Conservation (phyloP, 495 filamentous ascomycete genomes). For the Podospora pseudocomata region DNA sequence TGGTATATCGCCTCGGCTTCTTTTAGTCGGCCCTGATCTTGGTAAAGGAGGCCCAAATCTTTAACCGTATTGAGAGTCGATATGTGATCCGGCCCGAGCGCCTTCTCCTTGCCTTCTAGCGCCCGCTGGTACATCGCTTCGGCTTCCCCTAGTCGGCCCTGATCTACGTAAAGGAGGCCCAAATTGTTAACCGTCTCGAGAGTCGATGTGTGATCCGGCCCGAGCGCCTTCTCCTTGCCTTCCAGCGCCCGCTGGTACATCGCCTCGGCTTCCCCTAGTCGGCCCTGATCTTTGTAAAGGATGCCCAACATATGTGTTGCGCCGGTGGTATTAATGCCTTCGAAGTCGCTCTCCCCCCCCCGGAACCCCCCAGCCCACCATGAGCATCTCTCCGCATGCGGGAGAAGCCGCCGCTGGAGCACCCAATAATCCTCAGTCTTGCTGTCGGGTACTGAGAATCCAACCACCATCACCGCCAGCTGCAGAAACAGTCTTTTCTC, state of each 20-base stretch:
- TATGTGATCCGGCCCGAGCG: too few species aligned
- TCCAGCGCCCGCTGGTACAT: conserved; percentile 31
- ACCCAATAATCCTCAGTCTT: conserved; percentile 19
- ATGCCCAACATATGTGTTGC: conserved; percentile 21
- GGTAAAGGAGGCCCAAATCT: too few species aligned
- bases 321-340: conserved; percentile 32
- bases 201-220: too few species aligned
- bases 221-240: conserved; percentile 1
- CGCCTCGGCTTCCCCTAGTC: conserved; percentile 27
- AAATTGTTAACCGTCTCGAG: too few species aligned
- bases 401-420: conserved; percentile 29
- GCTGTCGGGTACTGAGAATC: conserved; percentile 19
- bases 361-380: conserved; percentile 7
- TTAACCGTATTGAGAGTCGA: too few species aligned
- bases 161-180: too few species aligned
- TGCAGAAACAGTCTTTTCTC: conserved; percentile 16
- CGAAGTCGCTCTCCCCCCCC: conserved; percentile 15
- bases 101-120: too few species aligned
- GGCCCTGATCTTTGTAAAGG: conserved; percentile 32
- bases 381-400: conserved; percentile 25
- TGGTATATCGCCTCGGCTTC: too few species aligned
- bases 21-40: too few species aligned
- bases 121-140: too few species aligned
- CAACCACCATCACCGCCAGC: conserved; percentile 28
- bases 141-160: too few species aligned